phyloP scores from a whole-genome alignment of 441 rosid genomes.

The Pelargonium fulgidum region DNA sequence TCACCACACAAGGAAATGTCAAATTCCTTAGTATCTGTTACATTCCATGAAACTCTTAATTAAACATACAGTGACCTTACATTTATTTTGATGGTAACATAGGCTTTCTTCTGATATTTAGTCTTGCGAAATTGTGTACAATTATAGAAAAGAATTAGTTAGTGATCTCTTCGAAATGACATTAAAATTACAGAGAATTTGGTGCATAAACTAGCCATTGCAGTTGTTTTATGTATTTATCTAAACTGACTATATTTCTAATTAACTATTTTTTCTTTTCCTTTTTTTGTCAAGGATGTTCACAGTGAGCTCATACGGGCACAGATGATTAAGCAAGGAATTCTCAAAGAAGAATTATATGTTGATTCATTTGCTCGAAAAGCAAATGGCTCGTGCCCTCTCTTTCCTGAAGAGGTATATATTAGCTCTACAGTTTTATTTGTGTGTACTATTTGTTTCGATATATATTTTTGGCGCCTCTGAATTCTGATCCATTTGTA shows the following conservation, averaged over 20 bases:
- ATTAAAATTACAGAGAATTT: neutral
- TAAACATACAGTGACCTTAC: neutral
- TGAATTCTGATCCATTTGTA: too few relatives aligned
- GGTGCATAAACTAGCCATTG: neutral
- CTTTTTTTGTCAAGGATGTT: too few relatives aligned
- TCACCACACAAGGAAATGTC: neutral
- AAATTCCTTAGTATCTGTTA: neutral
- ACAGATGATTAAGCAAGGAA: conserved; percentile 75
- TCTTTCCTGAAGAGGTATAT: conserved; percentile 93
- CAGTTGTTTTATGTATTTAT: too few relatives aligned
- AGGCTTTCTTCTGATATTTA: too few relatives aligned
- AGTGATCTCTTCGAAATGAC: too few relatives aligned
- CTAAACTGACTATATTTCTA: too few relatives aligned
- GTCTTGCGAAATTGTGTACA: too few relatives aligned
- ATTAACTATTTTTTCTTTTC: neutral
- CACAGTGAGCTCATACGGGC: conserved; percentile 32
- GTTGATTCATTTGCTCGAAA: conserved; percentile 59
- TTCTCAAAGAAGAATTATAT: conserved; percentile 50
- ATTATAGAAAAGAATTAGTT: too few relatives aligned
- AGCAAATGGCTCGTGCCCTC: conserved; percentile 86
- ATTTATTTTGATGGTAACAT: neutral
- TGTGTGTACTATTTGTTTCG: conserved; percentile 1
- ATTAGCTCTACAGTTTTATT: conserved; percentile 7
- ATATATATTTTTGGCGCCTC: neutral
- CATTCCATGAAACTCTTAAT: neutral